Percentiles rank a stretch among this genome's conserved stretches.
These are phyloP conservation scores for Celoporthe dispersa DNA, from an alignment of 2,329 filamentous ascomycete genomes.

Conservation along the genomic window DNA sequence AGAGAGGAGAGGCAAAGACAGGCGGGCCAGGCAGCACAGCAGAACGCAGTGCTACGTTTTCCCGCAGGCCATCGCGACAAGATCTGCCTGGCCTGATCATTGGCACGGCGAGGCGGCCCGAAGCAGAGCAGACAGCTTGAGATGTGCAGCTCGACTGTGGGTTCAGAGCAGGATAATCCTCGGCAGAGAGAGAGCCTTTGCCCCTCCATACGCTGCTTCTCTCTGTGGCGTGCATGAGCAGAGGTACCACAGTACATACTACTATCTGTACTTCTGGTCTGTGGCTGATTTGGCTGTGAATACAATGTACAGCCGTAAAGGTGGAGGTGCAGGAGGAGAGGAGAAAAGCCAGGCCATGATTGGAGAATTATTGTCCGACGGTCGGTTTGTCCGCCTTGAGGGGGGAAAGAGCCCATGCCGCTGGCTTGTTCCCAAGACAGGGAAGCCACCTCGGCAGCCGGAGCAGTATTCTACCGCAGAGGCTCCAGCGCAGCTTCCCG, in stretches of 20 bases:
- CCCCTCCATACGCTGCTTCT: neutral
- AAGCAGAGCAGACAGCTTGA: neutral
- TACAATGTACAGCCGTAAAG: neutral
- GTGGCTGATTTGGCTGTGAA: neutral
- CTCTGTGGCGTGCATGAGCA: no score
- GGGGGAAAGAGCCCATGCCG: neutral
- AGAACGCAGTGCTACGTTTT: constrained; percentile 13
- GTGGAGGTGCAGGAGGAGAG: neutral
- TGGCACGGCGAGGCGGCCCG: constrained; percentile 34
- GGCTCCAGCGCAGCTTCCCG: constrained; percentile 6
- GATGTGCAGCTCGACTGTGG: constrained; percentile 14
- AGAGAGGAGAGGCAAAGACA: neutral
- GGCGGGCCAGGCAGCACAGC: neutral
- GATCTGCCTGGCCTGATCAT: constrained; percentile 30
- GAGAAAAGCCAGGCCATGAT: neutral
- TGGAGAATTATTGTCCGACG: constrained; percentile 24
- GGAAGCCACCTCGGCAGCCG: constrained; percentile 23
- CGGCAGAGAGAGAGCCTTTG: constrained; percentile 10
- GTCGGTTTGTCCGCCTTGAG: neutral
- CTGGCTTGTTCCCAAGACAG: neutral
- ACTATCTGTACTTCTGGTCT: neutral
- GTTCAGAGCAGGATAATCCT: constrained; percentile 22
- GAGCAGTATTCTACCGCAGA: constrained; percentile 27
- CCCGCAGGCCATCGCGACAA: constrained; percentile 10
- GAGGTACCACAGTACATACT: neutral